These are phyloP conservation scores for Pleurotus pulmonarius DNA, from an alignment of 768 basidiomycete species.

Conservation along the genomic window DNA sequence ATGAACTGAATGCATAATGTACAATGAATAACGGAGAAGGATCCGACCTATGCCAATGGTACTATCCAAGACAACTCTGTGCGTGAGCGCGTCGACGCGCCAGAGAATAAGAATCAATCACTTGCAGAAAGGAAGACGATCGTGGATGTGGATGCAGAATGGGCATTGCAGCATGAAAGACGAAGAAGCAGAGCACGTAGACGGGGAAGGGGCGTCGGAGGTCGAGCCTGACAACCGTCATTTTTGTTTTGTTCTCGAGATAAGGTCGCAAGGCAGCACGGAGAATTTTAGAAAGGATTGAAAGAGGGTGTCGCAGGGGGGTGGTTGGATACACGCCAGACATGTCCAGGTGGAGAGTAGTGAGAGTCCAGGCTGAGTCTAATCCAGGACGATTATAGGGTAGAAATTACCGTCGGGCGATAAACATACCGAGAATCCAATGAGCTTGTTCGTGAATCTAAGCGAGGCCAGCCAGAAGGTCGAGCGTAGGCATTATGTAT, in stretches of 20 bases:
- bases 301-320: background rate
- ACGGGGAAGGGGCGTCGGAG: background rate
- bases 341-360: background rate
- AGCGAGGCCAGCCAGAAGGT: background rate
- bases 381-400: background rate
- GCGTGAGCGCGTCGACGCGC: background rate
- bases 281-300: background rate
- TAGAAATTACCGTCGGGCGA: background rate
- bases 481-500: background rate
- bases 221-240: background rate
- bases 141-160: background rate
- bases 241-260: background rate
- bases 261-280: background rate
- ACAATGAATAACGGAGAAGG: background rate
- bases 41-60: background rate
- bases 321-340: background rate
- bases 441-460: conserved; percentile 1
- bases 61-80: background rate
- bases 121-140: background rate
- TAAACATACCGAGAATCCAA: background rate
- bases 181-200: background rate
- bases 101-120: background rate
- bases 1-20: background rate
- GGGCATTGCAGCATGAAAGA: background rate
- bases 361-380: background rate